These are phyloP conservation scores for Fusarium bulbicola DNA, from an alignment of 2,329 filamentous ascomycete species.

Conservation along the genomic window DNA sequence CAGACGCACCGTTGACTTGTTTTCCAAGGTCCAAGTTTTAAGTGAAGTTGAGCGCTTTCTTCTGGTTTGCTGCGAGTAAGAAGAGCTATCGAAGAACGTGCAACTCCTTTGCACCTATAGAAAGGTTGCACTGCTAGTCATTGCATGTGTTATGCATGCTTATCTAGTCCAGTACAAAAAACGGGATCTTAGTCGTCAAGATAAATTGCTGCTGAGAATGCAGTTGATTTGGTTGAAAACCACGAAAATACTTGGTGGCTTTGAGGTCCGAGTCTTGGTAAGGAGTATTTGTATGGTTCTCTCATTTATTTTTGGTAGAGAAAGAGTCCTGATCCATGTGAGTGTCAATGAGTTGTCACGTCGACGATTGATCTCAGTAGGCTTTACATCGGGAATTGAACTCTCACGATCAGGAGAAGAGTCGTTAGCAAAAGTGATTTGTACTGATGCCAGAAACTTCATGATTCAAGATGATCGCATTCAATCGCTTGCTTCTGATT, in stretches of 20 bases:
- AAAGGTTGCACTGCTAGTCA: background rate
- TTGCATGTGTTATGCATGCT: background rate
- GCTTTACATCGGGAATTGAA: background rate
- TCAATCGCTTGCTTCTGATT: background rate
- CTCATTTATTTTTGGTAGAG: background rate
- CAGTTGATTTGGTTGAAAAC: background rate
- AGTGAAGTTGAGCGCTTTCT: background rate
- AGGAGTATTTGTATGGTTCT: background rate
- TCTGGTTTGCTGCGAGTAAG: background rate
- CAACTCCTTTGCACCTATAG: background rate
- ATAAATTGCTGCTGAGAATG: background rate
- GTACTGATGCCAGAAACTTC: background rate
- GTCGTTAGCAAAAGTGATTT: background rate
- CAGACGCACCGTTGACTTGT: background rate
- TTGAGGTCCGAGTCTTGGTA: background rate
- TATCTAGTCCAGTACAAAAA: background rate
- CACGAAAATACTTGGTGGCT: background rate
- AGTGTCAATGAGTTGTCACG: background rate
- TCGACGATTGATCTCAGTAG: background rate
- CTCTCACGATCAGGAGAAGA: background rate
- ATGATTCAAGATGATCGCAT: background rate
- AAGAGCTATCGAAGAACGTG: background rate
- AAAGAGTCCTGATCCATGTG: background rate
- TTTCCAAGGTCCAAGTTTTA: background rate
- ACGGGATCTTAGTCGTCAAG: background rate